Evolutionary conservation across 1,284 basidiomycete species (phyloP), one percentile per base, ranked within the genome.

Genomic region (Cryptococcus maquisensis): DNA sequence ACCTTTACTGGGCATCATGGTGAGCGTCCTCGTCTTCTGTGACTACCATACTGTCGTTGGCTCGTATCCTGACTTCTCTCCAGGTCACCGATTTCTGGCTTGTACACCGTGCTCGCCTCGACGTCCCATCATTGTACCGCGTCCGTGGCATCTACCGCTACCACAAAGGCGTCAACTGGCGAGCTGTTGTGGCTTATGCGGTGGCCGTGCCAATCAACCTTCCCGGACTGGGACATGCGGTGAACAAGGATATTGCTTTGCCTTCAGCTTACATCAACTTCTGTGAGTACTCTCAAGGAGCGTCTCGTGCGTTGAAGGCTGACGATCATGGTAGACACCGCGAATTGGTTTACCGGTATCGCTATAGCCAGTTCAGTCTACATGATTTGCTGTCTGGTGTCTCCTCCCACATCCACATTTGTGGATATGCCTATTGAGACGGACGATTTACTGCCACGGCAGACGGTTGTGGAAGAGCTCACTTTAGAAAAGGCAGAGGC

Each of bases 151-250:
- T 57, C 21, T 68, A 66, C 52, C 66, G 57, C 54, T 76, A 72
- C 54, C 61, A 54, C 40, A 51, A 60, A 42, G 77, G 77, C 16
- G 54, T 76, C 62, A 76, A 78, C 62, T 64, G 63, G 51, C 64
- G 74, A 4, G 76, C 75, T 5, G 68, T 70, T 21, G 56, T 68
- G 8, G 71, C 71, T 4, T 78, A 42, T 18, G 23, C 23, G 18
- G n/a, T 42, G 18, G 15, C 40, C 20, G 23, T 42, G 18, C 40
- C 40, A 2, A 42, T 42, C 40, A 42, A 42, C 3, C 40, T 42
- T 20, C 40, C 40, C 18, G 40, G 40, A 12, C 23, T 42, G 40
- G 40, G 40, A 18, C 40, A 42, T 9, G 40, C 40, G 10, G 40
- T 42, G n/a, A 42, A 42, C 40, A 42, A 42, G 3, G 20, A 42